Evolutionary conservation across 2,329 filamentous ascomycete species (phyloP).

Genomic region (Fusarium heterosporum): DNA sequence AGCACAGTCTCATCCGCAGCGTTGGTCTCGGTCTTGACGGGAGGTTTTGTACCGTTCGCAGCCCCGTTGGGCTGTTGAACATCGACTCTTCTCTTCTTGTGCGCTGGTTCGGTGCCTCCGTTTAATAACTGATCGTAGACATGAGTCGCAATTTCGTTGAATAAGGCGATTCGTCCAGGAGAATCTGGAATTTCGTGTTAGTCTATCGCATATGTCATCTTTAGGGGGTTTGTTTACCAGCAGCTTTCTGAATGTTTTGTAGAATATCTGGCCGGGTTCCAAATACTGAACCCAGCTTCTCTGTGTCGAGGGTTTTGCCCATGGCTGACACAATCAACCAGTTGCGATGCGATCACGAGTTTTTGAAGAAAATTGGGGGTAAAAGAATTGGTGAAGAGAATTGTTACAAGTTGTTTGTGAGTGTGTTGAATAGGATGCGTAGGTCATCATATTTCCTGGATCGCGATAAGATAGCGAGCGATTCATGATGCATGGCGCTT

Average conservation of each 20-base stretch:
- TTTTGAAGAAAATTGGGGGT: constrained; percentile 21
- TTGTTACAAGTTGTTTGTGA: constrained; percentile 31
- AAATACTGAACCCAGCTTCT: constrained; percentile 65
- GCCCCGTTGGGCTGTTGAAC: constrained; percentile 48
- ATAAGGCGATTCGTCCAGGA: constrained; percentile 62
- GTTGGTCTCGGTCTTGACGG: constrained; percentile 46
- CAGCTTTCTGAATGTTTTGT: constrained; percentile 63
- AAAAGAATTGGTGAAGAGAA: constrained; percentile 17
- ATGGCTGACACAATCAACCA: constrained; percentile 49
- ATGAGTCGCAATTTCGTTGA: constrained; percentile 67
- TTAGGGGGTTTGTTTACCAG: constrained; percentile 57
- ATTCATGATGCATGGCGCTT: constrained; percentile 34
- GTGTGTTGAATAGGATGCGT: constrained; percentile 22
- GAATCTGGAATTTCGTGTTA: constrained; percentile 57
- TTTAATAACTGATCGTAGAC: constrained; percentile 59
- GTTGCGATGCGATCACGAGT: constrained; percentile 29
- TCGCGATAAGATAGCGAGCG: constrained; percentile 46
- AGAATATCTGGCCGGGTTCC: constrained; percentile 68
- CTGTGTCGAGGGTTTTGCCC: constrained; percentile 60
- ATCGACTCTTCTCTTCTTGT: constrained; percentile 66
- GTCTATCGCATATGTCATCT: constrained; percentile 1
- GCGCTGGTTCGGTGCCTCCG: constrained; percentile 58
- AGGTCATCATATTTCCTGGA: constrained; percentile 43
- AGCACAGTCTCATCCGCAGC: constrained; percentile 64
- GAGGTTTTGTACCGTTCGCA: constrained; percentile 37